phyloP scores from a whole-genome alignment of 1,284 basidiomycete species.

The Microbotryum violaceum region DNA sequence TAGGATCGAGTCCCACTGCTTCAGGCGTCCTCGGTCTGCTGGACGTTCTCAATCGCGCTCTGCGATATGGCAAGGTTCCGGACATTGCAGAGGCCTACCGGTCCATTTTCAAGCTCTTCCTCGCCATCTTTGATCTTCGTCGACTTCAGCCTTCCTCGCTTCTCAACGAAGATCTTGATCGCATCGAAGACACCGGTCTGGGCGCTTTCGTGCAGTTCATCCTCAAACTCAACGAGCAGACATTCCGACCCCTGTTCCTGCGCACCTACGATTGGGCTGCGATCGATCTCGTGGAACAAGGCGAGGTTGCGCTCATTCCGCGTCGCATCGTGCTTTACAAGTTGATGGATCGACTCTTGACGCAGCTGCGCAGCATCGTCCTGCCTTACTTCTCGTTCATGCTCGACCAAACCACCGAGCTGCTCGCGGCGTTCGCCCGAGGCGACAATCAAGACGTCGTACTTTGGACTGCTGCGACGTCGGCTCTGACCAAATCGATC shows the following conservation, averaged over 20 bases:
- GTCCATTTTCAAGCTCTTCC: constrained; percentile 68
- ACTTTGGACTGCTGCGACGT: constrained; percentile 61
- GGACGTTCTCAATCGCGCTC: constrained; percentile 43
- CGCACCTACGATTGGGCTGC: constrained; percentile 95
- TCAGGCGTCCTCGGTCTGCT: constrained; percentile 25
- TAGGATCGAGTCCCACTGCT: constrained; percentile 4
- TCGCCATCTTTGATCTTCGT: constrained; percentile 66
- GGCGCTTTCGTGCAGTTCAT: constrained; percentile 79
- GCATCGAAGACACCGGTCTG: constrained; percentile 48
- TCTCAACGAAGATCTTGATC: constrained; percentile 40
- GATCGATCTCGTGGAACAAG: constrained; percentile 48
- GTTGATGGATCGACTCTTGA: constrained; percentile 61
- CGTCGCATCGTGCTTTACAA: constrained; percentile 64
- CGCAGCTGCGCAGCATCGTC: constrained; percentile 78
- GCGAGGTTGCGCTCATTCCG: constrained; percentile 34
- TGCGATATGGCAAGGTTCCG: constrained; percentile 58
- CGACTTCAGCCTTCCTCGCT: constrained; percentile 38
- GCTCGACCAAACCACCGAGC: constrained; percentile 59
- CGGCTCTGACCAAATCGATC: constrained; percentile 62
- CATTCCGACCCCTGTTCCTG: constrained; percentile 88
- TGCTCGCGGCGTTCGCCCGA: constrained; percentile 51
- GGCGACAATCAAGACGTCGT: constrained; percentile 37
- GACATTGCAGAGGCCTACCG: constrained; percentile 65
- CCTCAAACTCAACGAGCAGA: constrained; percentile 84
- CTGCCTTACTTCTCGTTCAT: constrained; percentile 80